These are phyloP conservation scores for Setomelanomma holmii DNA, from an alignment of 2,329 filamentous ascomycete genomes.

Conservation along the genomic window DNA sequence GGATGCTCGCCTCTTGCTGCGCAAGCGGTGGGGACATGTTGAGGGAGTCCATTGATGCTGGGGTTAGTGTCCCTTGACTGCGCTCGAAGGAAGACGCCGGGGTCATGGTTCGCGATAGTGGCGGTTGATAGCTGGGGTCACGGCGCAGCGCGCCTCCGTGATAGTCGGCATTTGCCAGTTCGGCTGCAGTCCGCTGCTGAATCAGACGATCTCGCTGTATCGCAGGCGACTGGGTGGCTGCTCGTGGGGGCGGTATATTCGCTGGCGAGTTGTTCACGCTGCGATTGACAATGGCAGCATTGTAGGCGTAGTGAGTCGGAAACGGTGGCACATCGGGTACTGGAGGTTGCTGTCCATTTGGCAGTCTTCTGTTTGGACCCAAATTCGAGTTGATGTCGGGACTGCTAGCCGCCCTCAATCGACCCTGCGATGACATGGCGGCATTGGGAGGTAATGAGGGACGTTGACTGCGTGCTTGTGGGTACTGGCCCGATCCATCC, in stretches of 20 bases:
- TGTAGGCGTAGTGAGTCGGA: slow-evolving; percentile 65
- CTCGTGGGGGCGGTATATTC: slow-evolving; percentile 71
- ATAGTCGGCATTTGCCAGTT: slow-evolving; percentile 51
- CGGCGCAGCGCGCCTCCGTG: slow-evolving; percentile 37
- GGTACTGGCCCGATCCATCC: slow-evolving; percentile 73
- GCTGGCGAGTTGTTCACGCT: slow-evolving; percentile 84
- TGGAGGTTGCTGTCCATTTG: slow-evolving; percentile 53
- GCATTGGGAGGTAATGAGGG: slow-evolving; percentile 78
- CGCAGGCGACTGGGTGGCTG: slow-evolving; percentile 74
- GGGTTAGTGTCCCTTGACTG: slow-evolving; percentile 43
- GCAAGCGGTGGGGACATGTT: slow-evolving; percentile 48
- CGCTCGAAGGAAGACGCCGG: slow-evolving; percentile 50
- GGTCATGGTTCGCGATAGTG: slow-evolving; percentile 44
- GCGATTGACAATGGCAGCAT: slow-evolving; percentile 70
- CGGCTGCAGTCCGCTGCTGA: slow-evolving; percentile 46
- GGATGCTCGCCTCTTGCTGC: slow-evolving; percentile 48
- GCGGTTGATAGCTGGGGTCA: slow-evolving; percentile 35
- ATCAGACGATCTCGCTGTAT: slow-evolving; percentile 66
- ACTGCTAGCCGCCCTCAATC: slow-evolving; percentile 90
- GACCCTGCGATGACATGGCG: slow-evolving; percentile 56
- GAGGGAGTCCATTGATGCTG: slow-evolving; percentile 47
- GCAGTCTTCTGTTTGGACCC: slow-evolving; percentile 61
- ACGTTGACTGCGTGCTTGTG: slow-evolving; percentile 72
- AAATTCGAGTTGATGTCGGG: slow-evolving; percentile 80
- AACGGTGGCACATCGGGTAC: slow-evolving; percentile 58